Evolutionary conservation across 202 grass and related monocot genomes (phyloP), one percentile per base, ranked within the genome.

Genomic region (Carex arenaria): DNA sequence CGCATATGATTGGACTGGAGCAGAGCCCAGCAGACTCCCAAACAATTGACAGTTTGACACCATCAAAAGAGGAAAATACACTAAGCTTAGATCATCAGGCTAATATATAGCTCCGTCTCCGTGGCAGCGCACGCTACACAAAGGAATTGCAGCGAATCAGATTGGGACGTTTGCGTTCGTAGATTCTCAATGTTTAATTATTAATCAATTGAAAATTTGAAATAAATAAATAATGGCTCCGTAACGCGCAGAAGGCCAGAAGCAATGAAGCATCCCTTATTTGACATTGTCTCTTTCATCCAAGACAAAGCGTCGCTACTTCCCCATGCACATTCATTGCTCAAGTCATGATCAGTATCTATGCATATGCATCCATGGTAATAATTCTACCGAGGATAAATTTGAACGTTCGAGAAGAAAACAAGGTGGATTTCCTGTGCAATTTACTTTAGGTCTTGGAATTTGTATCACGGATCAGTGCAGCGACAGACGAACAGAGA

Each of bases 261-360:
- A 31, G 71, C 72, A 40, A 59, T 47, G 28, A 77, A 38, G 30
- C 45, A 74, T 74, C 45, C 45, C 19, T n/a, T 6, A 19, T 49
- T 73, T 76, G 72, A 57, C 72, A 40, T 47, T 67, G 80, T 68
- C 61, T 34, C 28, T 82, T 82, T 67, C 80, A 66, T 52, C n/a
- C 80, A 78, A 60, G 73, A 59, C 73, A 78, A 78, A 49, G 72
- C 72, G 8, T 59, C 73, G 73, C 73, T 78, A 78, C 17, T 78
- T 78, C 53, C 73, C 73, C 73, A 78, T 78, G 73, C 73, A 60
- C 73, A 78, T 59, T 60, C 73, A 78, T 59, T 78, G 73, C 51
- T 57, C 72, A 57, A 57, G 51, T 67, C 61, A 82, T 40, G 38
- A 6, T 55, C 72, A 9, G 26, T 74, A 54, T 74, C 3, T 43